phyloP scores from a whole-genome alignment of 2,329 filamentous ascomycete genomes.

The Raffaelea ambrosiae region DNA sequence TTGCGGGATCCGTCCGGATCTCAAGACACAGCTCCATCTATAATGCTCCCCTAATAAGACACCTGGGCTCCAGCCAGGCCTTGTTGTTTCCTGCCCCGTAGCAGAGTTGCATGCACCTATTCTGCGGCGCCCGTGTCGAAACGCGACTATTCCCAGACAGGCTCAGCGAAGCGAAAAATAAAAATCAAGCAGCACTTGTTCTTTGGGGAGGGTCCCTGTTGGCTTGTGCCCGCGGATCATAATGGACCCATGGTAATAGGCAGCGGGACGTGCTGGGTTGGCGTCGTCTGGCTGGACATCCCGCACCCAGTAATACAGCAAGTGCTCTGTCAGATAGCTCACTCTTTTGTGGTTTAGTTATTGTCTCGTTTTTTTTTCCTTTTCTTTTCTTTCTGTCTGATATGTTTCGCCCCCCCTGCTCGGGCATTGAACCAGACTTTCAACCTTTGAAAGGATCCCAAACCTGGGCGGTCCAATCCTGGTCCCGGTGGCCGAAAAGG shows the following conservation, averaged over 20 bases:
- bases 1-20: too few species aligned
- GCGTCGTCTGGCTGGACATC: neutral
- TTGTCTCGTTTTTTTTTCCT: neutral
- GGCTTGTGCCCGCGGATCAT: neutral
- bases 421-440: neutral
- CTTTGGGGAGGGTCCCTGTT: neutral
- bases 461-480: neutral
- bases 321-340: too few species aligned
- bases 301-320: neutral
- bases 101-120: too few species aligned
- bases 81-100: too few species aligned
- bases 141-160: conserved; percentile 10
- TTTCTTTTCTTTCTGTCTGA: neutral
- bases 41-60: too few species aligned
- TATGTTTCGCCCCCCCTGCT: neutral
- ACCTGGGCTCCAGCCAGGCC: too few species aligned
- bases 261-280: neutral
- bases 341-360: neutral
- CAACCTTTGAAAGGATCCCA: neutral
- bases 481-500: neutral
- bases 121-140: neutral
- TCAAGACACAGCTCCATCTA: too few species aligned
- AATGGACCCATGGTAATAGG: neutral
- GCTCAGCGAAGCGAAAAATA: conserved; percentile 11
- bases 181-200: neutral